Conservation (phyloP, 352 stramenopile species). For the Thraustochytrium sp. region DNA sequence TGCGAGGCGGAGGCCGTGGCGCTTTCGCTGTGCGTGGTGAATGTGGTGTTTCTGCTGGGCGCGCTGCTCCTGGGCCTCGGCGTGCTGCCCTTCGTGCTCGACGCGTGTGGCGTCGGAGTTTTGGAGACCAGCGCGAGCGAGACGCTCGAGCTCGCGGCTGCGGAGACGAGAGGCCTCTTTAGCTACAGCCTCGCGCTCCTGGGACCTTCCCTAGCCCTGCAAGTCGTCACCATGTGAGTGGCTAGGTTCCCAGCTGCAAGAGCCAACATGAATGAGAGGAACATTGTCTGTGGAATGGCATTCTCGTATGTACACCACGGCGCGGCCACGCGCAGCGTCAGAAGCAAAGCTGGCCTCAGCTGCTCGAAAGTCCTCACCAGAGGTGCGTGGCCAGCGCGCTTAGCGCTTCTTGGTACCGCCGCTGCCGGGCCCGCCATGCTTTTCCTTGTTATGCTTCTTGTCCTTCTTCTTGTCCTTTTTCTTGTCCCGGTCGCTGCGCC, state of each 20-base stretch:
- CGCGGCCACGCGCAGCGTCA: too few relatives aligned
- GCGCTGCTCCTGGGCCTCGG: neutral
- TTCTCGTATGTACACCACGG: too few relatives aligned
- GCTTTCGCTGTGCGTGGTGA: neutral
- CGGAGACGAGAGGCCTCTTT: neutral
- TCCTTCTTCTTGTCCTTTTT: neutral
- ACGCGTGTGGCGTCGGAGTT: neutral
- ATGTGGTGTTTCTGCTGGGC: neutral
- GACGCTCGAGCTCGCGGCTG: neutral
- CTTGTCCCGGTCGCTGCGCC: too few relatives aligned
- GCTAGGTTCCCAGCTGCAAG: too few relatives aligned
- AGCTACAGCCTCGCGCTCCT: neutral
- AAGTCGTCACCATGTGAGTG: too few relatives aligned
- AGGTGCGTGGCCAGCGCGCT: too few relatives aligned
- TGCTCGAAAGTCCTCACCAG: neutral
- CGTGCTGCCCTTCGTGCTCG: neutral
- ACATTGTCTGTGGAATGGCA: too few relatives aligned
- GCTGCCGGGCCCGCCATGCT: neutral
- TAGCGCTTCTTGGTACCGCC: neutral
- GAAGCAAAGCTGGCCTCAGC: neutral
- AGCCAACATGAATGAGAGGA: too few relatives aligned
- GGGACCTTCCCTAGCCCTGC: neutral
- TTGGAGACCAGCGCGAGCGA: neutral
- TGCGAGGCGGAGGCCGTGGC: neutral
- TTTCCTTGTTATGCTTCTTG: neutral